Conservation (phyloP, 352 stramenopile genomes). For the Phytophthora ramorum region DNA sequence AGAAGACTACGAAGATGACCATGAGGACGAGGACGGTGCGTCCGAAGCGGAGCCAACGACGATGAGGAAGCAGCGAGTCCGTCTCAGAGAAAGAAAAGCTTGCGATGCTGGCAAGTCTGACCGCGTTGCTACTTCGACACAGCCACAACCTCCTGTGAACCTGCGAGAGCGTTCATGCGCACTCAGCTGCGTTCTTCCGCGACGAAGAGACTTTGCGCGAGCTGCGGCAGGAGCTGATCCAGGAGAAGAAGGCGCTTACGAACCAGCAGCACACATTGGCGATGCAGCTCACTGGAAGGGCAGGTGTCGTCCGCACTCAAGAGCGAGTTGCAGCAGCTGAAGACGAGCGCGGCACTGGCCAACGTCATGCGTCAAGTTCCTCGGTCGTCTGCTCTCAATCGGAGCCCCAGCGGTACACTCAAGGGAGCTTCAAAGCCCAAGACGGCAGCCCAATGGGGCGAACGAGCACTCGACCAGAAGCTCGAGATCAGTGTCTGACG, state of each 20-base stretch:
- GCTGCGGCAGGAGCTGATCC: constrained; percentile 41
- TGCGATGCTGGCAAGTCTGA: background rate
- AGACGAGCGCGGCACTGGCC: constrained; percentile 58
- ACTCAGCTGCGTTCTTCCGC: constrained; percentile 51
- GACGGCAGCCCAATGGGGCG: constrained; percentile 48
- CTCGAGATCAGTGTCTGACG: constrained; percentile 39
- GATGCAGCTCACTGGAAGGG: constrained; percentile 40
- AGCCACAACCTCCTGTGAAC: constrained; percentile 2
- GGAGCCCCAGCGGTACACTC: background rate
- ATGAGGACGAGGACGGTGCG: constrained; percentile 5
- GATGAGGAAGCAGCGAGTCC: constrained; percentile 1
- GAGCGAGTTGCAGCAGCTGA: constrained; percentile 58
- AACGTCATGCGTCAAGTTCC: constrained; percentile 31
- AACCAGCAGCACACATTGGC: constrained; percentile 41
- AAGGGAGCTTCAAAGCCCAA: constrained; percentile 17
- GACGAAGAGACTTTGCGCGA: constrained; percentile 61
- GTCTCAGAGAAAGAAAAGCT: background rate
- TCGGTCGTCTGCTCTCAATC: constrained; percentile 2
- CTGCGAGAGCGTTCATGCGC: constrained; percentile 30
- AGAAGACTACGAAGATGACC: constrained; percentile 28
- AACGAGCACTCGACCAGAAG: constrained; percentile 53
- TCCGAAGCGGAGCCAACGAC: constrained; percentile 3
- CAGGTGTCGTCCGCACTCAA: constrained; percentile 41
- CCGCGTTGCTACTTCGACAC: background rate
- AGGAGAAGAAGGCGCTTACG: constrained; percentile 48